phyloP scores from a whole-genome alignment of 768 basidiomycete species.

The Dictyophora rubrovolvata region DNA sequence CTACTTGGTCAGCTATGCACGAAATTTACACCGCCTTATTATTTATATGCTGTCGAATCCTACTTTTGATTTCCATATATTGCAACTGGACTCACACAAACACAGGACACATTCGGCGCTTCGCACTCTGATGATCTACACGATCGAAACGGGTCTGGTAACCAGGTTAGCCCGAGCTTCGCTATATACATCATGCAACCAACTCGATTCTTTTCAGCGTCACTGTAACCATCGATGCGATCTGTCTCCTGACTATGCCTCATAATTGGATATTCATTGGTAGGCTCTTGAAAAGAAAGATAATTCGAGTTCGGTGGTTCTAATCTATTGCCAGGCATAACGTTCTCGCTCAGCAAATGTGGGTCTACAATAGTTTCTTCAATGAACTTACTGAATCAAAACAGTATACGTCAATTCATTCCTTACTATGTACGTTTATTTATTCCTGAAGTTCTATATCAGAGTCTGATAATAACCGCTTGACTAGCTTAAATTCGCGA shows the following conservation, averaged over 20 bases:
- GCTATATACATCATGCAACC: neutral
- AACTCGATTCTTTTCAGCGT: neutral
- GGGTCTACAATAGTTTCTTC: neutral
- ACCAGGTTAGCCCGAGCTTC: neutral
- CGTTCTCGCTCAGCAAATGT: conserved; percentile 4
- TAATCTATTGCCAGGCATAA: neutral
- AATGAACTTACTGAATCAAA: neutral
- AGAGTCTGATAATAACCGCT: neutral
- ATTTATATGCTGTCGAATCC: no score
- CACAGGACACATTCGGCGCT: conserved; percentile 1
- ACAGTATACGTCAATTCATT: conserved; percentile 5
- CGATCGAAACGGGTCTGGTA: conserved; percentile 4
- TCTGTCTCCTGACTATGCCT: conserved; percentile 5
- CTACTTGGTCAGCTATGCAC: no score
- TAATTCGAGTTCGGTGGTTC: neutral
- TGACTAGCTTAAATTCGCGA: conserved; percentile 3
- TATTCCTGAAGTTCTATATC: neutral
- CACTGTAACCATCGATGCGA: conserved; percentile 3
- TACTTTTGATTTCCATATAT: neutral
- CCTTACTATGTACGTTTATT: conserved; percentile 5
- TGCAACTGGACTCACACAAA: neutral
- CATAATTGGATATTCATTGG: conserved; percentile 8
- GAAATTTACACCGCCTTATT: no score
- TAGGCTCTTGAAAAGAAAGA: neutral
- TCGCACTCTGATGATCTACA: conserved; percentile 1